Conservation (phyloP, 345 rosid genomes). For the Sonneratia alba region DNA sequence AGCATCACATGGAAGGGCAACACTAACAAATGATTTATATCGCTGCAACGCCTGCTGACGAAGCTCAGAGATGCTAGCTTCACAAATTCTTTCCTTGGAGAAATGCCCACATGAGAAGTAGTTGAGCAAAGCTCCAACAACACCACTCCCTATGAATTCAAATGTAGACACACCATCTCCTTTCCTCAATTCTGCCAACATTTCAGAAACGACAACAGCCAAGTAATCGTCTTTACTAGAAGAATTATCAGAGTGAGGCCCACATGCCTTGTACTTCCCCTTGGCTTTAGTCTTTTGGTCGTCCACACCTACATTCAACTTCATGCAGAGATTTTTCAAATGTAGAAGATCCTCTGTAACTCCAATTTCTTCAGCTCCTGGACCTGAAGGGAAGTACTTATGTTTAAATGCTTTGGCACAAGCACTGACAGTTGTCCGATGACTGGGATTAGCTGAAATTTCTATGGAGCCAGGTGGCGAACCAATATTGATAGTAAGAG, state of each 20-base stretch:
- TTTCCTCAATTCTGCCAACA: conserved; percentile 76
- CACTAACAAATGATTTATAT: conserved; percentile 60
- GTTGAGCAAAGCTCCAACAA: conserved; percentile 81
- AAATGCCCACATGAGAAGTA: conserved; percentile 86
- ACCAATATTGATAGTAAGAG: conserved; percentile 42
- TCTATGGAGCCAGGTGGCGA: conserved; percentile 62
- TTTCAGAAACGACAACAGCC: conserved; percentile 66
- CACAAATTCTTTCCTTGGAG: conserved; percentile 77
- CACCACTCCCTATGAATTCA: conserved; percentile 98
- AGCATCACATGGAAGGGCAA: conserved; percentile 59
- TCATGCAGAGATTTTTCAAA: conserved; percentile 72
- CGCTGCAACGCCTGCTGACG: conserved; percentile 75
- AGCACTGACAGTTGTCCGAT: conserved; percentile 64
- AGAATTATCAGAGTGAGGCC: conserved; percentile 42
- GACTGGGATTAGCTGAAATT: conserved; percentile 57
- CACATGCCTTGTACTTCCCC: conserved; percentile 82
- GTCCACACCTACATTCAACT: conserved; percentile 65
- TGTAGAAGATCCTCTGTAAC: conserved; percentile 90
- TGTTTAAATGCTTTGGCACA: conserved; percentile 88
- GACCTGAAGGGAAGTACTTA: conserved; percentile 69
- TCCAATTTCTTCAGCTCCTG: conserved; percentile 69
- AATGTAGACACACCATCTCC: conserved; percentile 99
- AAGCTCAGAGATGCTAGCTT: conserved; percentile 66
- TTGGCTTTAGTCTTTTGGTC: conserved; percentile 78
- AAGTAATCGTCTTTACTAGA: conserved; percentile 74